Base-by-base conservation (phyloP, 805 yeast genomes). In the Cyberlindnera xylosilytica region DNA sequence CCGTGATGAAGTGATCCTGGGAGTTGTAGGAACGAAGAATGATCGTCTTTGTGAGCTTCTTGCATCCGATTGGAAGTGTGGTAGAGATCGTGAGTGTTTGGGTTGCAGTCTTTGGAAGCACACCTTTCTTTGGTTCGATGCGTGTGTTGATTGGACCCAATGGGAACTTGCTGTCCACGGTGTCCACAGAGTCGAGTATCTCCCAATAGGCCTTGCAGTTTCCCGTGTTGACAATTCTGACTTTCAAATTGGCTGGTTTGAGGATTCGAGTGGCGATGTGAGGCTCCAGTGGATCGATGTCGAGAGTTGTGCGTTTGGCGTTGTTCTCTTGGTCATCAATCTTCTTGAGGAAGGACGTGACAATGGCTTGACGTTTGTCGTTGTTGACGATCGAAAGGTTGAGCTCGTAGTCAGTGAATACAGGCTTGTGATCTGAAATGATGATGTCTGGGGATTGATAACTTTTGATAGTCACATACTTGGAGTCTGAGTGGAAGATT, bases 401-500 rank as follows among this genome's bases (percentile, higher is more conserved):
- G 3, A 70, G 33, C 7, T 48, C 49, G 34, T 62, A 69, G 15
- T 63, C 68, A 3, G 73, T 59, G 12, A 57, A 54, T 2, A 79
- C 83, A 0, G 86, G 84, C 39, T 69, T 65, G 54, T 79, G 86
- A 50, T 79, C 86, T 0, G 82, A 76, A 0, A 66, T 54, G 7
- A 38, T 36, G 5, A 62, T 43, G 1, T 54, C 53, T 16, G 57
- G 50, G 6, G 61, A 51, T 0, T 52, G 35, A 23, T 57, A 52
- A 20, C 62, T 57, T 2, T 46, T 28, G n/a, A 54, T 47, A 23
- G 34, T 50, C n/a, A 55, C 54, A 42, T 63, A 64, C 19, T 57
- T 57, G 16, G 60, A 44, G 4, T 61, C 60, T 1, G 70, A 58
- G 54, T 62, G 70, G 17, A 79, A 53, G 3, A 79, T 68, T 24